phyloP scores from a whole-genome alignment of 2,329 filamentous ascomycete genomes.

The Sordariomycetes sp. region DNA sequence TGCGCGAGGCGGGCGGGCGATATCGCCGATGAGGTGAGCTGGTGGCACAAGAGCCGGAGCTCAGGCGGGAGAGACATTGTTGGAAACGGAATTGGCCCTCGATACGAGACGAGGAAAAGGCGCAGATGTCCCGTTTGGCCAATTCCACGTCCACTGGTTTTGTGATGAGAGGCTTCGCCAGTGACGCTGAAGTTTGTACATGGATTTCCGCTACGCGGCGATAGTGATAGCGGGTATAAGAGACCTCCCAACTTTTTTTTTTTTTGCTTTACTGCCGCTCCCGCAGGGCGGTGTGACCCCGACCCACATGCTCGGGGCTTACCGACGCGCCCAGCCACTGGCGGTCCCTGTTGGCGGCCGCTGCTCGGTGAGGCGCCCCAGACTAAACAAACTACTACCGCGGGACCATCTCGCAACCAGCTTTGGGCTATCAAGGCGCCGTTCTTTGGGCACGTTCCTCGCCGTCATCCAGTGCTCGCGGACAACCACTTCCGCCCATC shows the following conservation, averaged over 20 bases:
- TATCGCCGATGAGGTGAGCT: conserved; percentile 47
- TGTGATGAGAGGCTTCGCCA: background rate
- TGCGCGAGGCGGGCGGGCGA: conserved; percentile 56
- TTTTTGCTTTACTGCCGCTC: background rate
- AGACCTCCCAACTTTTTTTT: background rate
- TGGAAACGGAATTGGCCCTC: background rate
- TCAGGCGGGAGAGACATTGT: conserved; percentile 35
- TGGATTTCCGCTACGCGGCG: background rate
- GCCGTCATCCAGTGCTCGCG: background rate
- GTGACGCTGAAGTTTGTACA: background rate
- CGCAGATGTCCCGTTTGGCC: background rate
- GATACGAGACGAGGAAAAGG: background rate
- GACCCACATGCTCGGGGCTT: background rate
- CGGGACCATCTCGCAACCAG: background rate
- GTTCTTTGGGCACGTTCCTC: background rate
- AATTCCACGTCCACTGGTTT: background rate
- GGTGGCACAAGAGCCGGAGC: conserved; percentile 51
- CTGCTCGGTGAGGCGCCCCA: background rate
- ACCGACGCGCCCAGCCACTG: background rate
- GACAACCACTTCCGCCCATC: background rate
- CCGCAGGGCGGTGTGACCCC: background rate
- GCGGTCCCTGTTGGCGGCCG: background rate
- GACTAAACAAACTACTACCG: background rate
- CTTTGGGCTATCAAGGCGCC: background rate
- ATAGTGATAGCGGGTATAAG: background rate